These are phyloP conservation scores for Knoxdaviesia capensis DNA, from an alignment of 2,329 filamentous ascomycete species.

Conservation along the genomic window DNA sequence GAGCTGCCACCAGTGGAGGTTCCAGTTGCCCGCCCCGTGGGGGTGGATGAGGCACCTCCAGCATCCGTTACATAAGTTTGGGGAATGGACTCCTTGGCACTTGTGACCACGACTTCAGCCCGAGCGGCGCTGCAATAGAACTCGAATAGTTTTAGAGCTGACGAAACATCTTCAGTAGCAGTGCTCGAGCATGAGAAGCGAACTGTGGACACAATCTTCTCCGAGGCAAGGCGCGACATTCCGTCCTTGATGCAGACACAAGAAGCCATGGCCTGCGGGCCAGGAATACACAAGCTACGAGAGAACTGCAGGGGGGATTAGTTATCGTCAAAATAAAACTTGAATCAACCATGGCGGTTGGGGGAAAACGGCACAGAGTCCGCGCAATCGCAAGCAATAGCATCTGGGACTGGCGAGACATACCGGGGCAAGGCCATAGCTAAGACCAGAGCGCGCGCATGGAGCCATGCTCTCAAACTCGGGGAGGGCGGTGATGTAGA, in stretches of 20 bases:
- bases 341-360: neutral
- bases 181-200: slow-evolving; percentile 22
- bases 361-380: neutral
- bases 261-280: slow-evolving; percentile 27
- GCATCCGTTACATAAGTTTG: slow-evolving; percentile 9
- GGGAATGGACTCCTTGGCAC: slow-evolving; percentile 17
- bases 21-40: slow-evolving; percentile 1
- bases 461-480: slow-evolving; percentile 21
- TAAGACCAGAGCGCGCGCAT: slow-evolving; percentile 23
- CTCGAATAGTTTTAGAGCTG: slow-evolving; percentile 22
- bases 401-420: slow-evolving; percentile 1
- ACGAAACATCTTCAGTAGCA: slow-evolving; percentile 21
- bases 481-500: slow-evolving; percentile 30
- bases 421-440: slow-evolving; percentile 1
- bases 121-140: slow-evolving; percentile 29
- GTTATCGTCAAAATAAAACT: neutral
- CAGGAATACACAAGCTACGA: slow-evolving; percentile 17
- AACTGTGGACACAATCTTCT: slow-evolving; percentile 21
- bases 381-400: no score
- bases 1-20: slow-evolving; percentile 1
- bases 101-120: slow-evolving; percentile 17
- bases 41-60: slow-evolving; percentile 3
- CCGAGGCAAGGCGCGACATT: slow-evolving; percentile 21
- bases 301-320: neutral
- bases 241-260: slow-evolving; percentile 30